phyloP scores from a whole-genome alignment of 805 yeast species.

The Starmera pachycereana region DNA sequence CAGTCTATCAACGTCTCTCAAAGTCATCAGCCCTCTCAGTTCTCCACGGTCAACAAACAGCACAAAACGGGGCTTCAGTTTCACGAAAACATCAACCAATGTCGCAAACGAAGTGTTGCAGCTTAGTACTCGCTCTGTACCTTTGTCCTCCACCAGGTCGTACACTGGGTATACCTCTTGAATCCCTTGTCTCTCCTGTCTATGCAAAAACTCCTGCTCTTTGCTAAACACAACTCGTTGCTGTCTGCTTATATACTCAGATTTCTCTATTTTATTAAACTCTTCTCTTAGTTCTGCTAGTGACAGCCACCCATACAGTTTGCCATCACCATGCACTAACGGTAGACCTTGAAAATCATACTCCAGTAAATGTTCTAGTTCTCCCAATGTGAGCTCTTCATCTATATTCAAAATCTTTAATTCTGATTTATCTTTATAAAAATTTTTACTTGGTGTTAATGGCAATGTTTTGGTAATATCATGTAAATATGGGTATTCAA shows the following conservation, averaged over 20 bases:
- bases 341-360: constrained; percentile 32
- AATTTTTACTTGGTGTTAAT: constrained; percentile 20
- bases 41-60: constrained; percentile 15
- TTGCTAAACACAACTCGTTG: not conserved
- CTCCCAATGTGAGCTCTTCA: constrained; percentile 19
- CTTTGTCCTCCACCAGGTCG: constrained; percentile 10
- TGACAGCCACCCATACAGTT: constrained; percentile 33
- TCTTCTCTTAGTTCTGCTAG: constrained; percentile 26
- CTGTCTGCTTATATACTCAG: not conserved
- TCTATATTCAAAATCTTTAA: constrained; percentile 23
- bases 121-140: constrained; percentile 7
- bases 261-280: constrained; percentile 6
- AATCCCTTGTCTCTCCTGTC: not conserved
- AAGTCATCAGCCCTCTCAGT: constrained; percentile 16
- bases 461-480: constrained; percentile 32
- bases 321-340: constrained; percentile 24
- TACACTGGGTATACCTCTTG: constrained; percentile 2
- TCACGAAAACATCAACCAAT: constrained; percentile 18
- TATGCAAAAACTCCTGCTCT: not conserved
- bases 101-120: constrained; percentile 15
- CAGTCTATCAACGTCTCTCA: constrained; percentile 10
- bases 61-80: constrained; percentile 19
- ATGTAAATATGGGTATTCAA: constrained; percentile 32
- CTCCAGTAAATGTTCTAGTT: constrained; percentile 13
- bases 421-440: constrained; percentile 25